These are phyloP conservation scores for Fraxinus pennsylvanica DNA, from an alignment of 257 asterid species.

Conservation along the genomic window DNA sequence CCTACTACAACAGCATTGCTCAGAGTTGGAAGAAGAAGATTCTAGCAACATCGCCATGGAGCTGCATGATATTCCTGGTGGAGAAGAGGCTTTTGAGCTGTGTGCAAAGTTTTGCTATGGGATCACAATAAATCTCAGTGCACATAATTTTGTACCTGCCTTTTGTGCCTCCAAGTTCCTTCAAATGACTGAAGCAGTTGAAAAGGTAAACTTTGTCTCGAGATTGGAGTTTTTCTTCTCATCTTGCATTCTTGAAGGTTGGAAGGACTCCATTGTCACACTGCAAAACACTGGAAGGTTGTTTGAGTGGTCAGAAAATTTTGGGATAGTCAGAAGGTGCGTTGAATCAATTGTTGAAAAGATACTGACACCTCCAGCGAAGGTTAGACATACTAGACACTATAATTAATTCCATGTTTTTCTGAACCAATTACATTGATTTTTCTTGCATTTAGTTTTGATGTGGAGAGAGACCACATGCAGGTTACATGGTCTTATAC, in stretches of 20 bases:
- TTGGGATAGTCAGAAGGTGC: constrained; percentile 69
- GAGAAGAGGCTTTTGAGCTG: constrained; percentile 69
- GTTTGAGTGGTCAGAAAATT: constrained; percentile 66
- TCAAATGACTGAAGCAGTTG: constrained; percentile 65
- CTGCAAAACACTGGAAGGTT: constrained; percentile 43
- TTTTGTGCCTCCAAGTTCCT: constrained; percentile 77
- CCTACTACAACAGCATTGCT: constrained; percentile 46
- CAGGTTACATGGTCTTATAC: constrained; percentile 84
- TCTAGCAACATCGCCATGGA: constrained; percentile 41
- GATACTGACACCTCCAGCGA: constrained; percentile 58
- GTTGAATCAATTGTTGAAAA: constrained; percentile 70
- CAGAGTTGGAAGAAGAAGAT: constrained; percentile 32
- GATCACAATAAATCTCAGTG: constrained; percentile 67
- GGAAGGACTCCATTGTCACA: constrained; percentile 67
- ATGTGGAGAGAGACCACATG: constrained; percentile 22
- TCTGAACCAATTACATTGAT: not conserved
- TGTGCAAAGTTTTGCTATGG: constrained; percentile 83
- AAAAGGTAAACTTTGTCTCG: constrained; percentile 52
- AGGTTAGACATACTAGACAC: constrained; percentile 40
- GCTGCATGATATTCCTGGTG: constrained; percentile 72
- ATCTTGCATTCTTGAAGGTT: constrained; percentile 69
- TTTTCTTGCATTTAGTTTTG: constrained; percentile 2
- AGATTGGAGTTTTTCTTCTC: constrained; percentile 68
- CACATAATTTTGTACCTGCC: constrained; percentile 59
- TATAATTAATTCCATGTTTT: constrained; percentile 5